These are phyloP conservation scores for Penicillium lagena DNA, from an alignment of 495 filamentous ascomycete genomes.

Conservation along the genomic window DNA sequence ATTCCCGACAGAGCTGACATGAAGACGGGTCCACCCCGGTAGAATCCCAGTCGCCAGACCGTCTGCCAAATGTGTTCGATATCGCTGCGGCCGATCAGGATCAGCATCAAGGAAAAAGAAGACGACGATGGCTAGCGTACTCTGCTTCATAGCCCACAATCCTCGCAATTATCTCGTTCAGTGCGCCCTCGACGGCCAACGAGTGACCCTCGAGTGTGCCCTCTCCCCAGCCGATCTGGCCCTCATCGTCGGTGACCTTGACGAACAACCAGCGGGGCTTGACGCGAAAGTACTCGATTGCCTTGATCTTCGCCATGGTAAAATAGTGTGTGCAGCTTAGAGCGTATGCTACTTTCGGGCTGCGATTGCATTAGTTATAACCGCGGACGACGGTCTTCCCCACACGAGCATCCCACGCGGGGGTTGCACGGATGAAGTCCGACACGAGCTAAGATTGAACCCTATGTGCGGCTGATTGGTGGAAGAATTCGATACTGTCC, in stretches of 20 bases:
- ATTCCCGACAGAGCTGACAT: conserved; percentile 76
- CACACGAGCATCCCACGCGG: conserved; percentile 1
- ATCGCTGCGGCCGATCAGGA: conserved; percentile 40
- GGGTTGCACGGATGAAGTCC: not conserved
- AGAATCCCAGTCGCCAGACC: conserved; percentile 66
- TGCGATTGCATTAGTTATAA: not conserved
- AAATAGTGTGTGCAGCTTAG: not conserved
- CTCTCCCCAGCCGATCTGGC: conserved; percentile 71
- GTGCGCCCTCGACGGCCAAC: conserved; percentile 71
- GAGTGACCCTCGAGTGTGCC: conserved; percentile 73
- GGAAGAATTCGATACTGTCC: conserved; percentile 5
- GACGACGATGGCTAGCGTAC: conserved; percentile 30
- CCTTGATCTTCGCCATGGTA: conserved; percentile 60
- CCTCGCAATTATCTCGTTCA: conserved; percentile 59
- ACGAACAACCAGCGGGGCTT: conserved; percentile 78
- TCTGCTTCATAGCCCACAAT: conserved; percentile 72
- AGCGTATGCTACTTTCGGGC: too few species aligned
- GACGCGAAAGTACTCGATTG: conserved; percentile 75
- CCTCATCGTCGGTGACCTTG: conserved; percentile 63
- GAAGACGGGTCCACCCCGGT: conserved; percentile 78
- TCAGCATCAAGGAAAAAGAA: not conserved
- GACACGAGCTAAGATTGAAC: not conserved
- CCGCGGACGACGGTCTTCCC: too few species aligned
- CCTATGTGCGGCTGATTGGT: not conserved
- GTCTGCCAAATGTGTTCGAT: conserved; percentile 82